phyloP scores from a whole-genome alignment of 345 rosid species.

The Eucalyptus sp. region DNA sequence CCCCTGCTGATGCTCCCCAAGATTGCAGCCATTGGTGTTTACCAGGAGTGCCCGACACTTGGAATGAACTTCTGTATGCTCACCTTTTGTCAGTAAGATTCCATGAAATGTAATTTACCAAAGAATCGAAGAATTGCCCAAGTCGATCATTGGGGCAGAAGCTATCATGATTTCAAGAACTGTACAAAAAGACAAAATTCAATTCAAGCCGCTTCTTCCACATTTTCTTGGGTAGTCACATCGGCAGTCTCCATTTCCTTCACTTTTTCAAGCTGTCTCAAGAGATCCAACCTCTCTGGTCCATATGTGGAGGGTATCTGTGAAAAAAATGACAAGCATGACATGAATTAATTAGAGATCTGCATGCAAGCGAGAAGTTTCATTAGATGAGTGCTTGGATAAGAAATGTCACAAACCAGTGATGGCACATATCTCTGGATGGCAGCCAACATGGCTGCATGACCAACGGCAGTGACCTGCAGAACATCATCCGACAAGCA shows the following conservation, averaged over 20 bases:
- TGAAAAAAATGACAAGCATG: not conserved
- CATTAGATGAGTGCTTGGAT: not conserved
- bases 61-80: constrained; percentile 77
- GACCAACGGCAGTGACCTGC: constrained; percentile 97
- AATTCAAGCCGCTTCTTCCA: constrained; percentile 31
- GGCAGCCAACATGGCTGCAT: constrained; percentile 93
- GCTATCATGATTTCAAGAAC: not conserved
- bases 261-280: constrained; percentile 88
- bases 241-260: constrained; percentile 54
- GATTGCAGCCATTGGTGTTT: constrained; percentile 87
- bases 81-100: constrained; percentile 42
- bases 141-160: not conserved
- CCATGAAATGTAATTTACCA: constrained; percentile 1
- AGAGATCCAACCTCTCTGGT: constrained; percentile 74
- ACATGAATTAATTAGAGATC: not conserved
- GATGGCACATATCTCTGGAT: constrained; percentile 87
- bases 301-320: constrained; percentile 98
- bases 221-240: constrained; percentile 36
- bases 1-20: constrained; percentile 50
- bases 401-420: constrained; percentile 35
- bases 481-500: not conserved
- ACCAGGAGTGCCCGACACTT: constrained; percentile 67
- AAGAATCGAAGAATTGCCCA: not conserved
- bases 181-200: not conserved
- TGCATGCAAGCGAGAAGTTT: not conserved